Evolutionary conservation across 176 grass and related monocot genomes (phyloP), one percentile per base, ranked within the genome.

Genomic region (Musa itinerans): DNA sequence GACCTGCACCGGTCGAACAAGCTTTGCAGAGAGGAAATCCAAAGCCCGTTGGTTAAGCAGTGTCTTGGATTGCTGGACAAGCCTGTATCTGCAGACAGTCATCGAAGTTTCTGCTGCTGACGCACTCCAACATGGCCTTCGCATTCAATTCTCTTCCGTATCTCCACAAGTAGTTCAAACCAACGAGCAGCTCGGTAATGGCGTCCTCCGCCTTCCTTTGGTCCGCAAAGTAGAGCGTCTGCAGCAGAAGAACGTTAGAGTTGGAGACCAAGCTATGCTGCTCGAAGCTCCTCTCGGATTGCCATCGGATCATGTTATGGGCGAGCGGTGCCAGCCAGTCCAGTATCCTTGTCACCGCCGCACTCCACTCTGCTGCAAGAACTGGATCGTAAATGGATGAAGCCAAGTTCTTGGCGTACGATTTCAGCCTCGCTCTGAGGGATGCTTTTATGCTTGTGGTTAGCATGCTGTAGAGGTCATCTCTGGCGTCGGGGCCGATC

Each of bases 141-240:
- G 68, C 87, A 53, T 65, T 71, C 17, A 88, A 50, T 70, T 88
- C 81, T n/a, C 53, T 80, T 17, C 76, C 83, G 16, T 54, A 82
- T 80, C 83, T 81, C 93, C 93, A 96, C 61, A 90, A 1, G 65
- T 83, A 90, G 63, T 96, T 79, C 50, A 96, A 19, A 0, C 85
- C 93, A 10, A 92, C 87, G 3, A 96, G 86, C 63, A 92, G 80
- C 74, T 96, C 85, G 0, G 85, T 90, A 14, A 96, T 71, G 0
- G 89, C 87, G 1, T 85, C 89, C 64, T 96, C 89, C 0, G 83
- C 84, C 81, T 92, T 96, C 63, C 55, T 66, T 76, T 25, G 81
- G 25, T 92, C 80, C 14, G 92, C 92, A 71, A 83, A 96, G 26
- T 92, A 81, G 11, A 96, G 89, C 10, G 93, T 96, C 85, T 96